Conservation (phyloP, 1,139 yeast species). For the Yamadazyma triangularis region DNA sequence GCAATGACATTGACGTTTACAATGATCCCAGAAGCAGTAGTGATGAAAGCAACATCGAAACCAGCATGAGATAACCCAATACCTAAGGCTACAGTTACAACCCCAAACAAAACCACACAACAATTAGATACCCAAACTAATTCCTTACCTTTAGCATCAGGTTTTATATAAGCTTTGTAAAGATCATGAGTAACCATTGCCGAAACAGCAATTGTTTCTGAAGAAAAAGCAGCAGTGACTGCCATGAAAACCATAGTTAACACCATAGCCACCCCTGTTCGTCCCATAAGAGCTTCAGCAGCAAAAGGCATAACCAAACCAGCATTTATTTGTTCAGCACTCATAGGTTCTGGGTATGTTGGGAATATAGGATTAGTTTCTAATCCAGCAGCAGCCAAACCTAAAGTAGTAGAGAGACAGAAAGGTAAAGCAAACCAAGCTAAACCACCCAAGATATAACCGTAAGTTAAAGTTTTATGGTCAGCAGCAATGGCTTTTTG, state of each 20-base stretch:
- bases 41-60: conserved; percentile 22
- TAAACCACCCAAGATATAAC: conserved; percentile 36
- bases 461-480: conserved; percentile 26
- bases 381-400: conserved; percentile 32
- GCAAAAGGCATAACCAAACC: conserved; percentile 21
- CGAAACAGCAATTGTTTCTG: conserved; percentile 35
- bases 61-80: conserved; percentile 33
- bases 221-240: conserved; percentile 37
- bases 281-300: conserved; percentile 26
- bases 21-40: conserved; percentile 24
- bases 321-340: conserved; percentile 13
- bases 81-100: conserved; percentile 26
- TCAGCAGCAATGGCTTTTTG: conserved; percentile 42
- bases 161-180: conserved; percentile 29
- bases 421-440: conserved; percentile 39
- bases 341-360: conserved; percentile 16
- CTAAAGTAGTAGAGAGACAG: conserved; percentile 33
- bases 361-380: conserved; percentile 24
- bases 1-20: conserved; percentile 32
- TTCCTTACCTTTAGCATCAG: conserved; percentile 28
- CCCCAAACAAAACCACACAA: conserved; percentile 22
- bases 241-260: conserved; percentile 33
- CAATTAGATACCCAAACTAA: conserved; percentile 27
- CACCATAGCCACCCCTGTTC: conserved; percentile 31
- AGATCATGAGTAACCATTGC: conserved; percentile 34